Evolutionary conservation across 768 basidiomycete genomes (phyloP).

Genomic region (Suillus fuscotomentosus): DNA sequence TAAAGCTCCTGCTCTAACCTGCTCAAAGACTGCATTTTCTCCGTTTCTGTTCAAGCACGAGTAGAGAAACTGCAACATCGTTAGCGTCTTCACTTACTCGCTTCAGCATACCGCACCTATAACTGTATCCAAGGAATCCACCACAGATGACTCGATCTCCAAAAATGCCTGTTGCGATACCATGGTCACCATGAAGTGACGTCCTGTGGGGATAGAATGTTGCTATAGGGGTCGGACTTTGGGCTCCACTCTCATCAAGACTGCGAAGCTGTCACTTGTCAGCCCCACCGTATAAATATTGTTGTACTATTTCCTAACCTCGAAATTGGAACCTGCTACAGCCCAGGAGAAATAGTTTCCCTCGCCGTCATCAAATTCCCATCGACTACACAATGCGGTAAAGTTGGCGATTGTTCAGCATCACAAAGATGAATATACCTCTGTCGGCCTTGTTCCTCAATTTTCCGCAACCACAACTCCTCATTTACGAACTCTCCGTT

Average conservation of each 20-base stretch:
- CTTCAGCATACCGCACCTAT: slow-evolving; percentile 27
- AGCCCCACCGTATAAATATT: neutral
- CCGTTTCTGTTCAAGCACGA: slow-evolving; percentile 30
- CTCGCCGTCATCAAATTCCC: slow-evolving; percentile 25
- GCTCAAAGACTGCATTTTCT: slow-evolving; percentile 16
- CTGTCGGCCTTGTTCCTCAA: slow-evolving; percentile 13
- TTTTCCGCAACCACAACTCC: slow-evolving; percentile 30
- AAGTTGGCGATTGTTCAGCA: neutral
- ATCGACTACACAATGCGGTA: slow-evolving; percentile 10
- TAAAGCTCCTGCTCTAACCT: neutral
- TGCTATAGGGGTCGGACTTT: slow-evolving; percentile 29
- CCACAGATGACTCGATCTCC: slow-evolving; percentile 31
- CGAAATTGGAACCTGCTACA: slow-evolving; percentile 8
- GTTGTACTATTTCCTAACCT: slow-evolving; percentile 8
- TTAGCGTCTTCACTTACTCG: slow-evolving; percentile 1
- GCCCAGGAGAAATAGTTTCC: slow-evolving; percentile 22
- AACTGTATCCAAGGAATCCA: slow-evolving; percentile 35
- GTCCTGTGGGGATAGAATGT: slow-evolving; percentile 34
- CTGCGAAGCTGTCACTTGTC: slow-evolving; percentile 22
- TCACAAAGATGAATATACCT: slow-evolving; percentile 5
- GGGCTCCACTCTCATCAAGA: slow-evolving; percentile 22
- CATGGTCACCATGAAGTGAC: slow-evolving; percentile 31
- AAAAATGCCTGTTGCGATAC: slow-evolving; percentile 37
- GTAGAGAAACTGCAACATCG: slow-evolving; percentile 27
- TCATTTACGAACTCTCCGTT: slow-evolving; percentile 24